Conservation (phyloP, 208 protist species). For the Crithidia bombi region DNA sequence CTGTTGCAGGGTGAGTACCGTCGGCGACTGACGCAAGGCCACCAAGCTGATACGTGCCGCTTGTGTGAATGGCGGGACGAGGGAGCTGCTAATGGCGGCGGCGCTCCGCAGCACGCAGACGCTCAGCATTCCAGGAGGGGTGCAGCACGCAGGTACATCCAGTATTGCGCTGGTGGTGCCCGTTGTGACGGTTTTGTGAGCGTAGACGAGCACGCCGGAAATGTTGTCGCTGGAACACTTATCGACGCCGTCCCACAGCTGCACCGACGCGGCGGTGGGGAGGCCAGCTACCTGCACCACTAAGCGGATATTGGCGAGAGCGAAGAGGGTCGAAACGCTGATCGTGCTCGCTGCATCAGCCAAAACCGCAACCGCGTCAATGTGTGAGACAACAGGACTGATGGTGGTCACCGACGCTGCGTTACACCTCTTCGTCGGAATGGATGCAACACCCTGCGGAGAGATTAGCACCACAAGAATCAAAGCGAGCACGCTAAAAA, state of each 20-base stretch:
- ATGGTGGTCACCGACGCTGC: not conserved
- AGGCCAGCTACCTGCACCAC: constrained; percentile 7
- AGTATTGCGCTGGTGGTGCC: not conserved
- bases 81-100: not conserved
- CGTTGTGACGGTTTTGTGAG: not conserved
- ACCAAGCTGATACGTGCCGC: not conserved
- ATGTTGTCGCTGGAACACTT: not conserved
- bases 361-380: not conserved
- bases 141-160: constrained; percentile 6
- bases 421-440: no score
- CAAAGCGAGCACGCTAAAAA: no score
- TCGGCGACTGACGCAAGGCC: not conserved
- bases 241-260: constrained; percentile 15
- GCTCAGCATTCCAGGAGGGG: not conserved
- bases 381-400: not conserved
- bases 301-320: constrained; percentile 5
- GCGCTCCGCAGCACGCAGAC: constrained; percentile 1
- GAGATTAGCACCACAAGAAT: no score
- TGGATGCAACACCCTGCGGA: no score
- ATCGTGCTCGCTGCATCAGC: not conserved
- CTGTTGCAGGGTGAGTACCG: not conserved
- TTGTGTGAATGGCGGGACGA: not conserved
- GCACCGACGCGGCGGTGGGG: not conserved
- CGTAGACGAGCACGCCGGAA: not conserved
- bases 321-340: not conserved